Evolutionary conservation across 1,284 basidiomycete species (phyloP), one percentile per base, ranked within the genome.

Genomic region (Earliella scabrosa): DNA sequence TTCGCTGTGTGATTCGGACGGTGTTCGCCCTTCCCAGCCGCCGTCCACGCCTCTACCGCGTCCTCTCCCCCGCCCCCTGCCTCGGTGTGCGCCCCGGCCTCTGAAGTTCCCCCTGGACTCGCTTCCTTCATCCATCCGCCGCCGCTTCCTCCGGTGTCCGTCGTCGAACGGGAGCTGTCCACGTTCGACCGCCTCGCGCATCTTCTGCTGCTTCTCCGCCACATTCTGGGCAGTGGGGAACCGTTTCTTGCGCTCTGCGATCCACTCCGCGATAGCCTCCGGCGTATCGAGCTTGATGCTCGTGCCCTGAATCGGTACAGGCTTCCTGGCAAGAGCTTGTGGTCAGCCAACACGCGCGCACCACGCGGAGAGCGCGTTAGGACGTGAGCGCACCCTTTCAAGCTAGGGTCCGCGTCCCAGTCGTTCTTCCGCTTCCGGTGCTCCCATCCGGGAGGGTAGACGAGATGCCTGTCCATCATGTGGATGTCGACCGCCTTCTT

Each of bases 391-490:
- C 63, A 88, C 90, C 88, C 87, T 73, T 82, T 89, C 54, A 90
- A 74, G 72, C 83, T 87, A 18, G 86, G 88, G 71, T 90, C 88
- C 4, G 88, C 82, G 67, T 93, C 90, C 85, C 89, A 90, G 45
- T 86, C 86, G 8, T 71, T 61, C 58, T 76, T 81, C 61, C 81
- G 81, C 66, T 82, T 83, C 59, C 78, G 79, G 55, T 86, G 82
- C 48, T 90, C 81, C 84, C 90, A 91, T 20, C 85, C 88, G 40
- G 82, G 80, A 16, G 90, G 90, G 64, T 87, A 95, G 47, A 95
- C 87, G 46, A 96, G 76, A 72, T 96, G 95, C 20, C 93, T 79
- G 69, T 97, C 95, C 85, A 94, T 95, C 82, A 89, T 92, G 69
- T 97, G 95, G 20, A 82, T 79, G 69, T 93, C 87, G 4, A 96